Base-by-base conservation (phyloP, 2,329 filamentous ascomycete genomes). In the Plenodomus lindquistii region DNA sequence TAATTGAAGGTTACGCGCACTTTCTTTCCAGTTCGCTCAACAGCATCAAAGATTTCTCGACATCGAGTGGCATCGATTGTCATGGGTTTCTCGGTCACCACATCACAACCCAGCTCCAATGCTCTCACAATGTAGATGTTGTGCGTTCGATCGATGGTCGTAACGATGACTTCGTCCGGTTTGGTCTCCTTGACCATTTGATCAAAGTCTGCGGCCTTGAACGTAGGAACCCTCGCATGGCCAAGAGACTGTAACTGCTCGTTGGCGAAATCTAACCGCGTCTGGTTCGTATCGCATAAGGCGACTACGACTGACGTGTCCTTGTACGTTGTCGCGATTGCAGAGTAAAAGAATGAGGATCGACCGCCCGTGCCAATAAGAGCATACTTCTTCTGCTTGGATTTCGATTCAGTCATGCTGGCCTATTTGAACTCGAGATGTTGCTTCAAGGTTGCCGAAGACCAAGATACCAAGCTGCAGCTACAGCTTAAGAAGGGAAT, bases 41-140 rank as follows among this genome's bases (percentile, higher is more conserved):
- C 81, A 11, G 81, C 79, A 52, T 77, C 74, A 53, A 84, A 76
- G 48, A 85, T 85, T 41, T 77, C 73, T 6, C 68, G 73, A 66
- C 81, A 84, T 2, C 81, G 77, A 1, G 77, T 73, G 0, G 75
- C 79, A 58, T 85, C 82, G 56, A 85, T 81, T 0, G 83, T 85
- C 83, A 85, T 85, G 4, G 83, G 83, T 65, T 86, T 86, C 60
- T 85, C 83, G 0, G 80, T 85, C n/a, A 85, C 74, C 0, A 84
- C 82, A 50, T 81, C 78, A 58, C 81, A 83, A 15, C 82, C 83
- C 1, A 84, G 69, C 52, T 85, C 81, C 40, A 86, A 71, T 0
- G 83, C 81, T 2, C 79, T 76, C 4, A 84, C 74, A 40, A 85
- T 85, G 69, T 86, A 86, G 21, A 72, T 76, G 59, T 85, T 74